Conservation (phyloP, 257 asterid genomes). For the Capsicum rhomboideum region DNA sequence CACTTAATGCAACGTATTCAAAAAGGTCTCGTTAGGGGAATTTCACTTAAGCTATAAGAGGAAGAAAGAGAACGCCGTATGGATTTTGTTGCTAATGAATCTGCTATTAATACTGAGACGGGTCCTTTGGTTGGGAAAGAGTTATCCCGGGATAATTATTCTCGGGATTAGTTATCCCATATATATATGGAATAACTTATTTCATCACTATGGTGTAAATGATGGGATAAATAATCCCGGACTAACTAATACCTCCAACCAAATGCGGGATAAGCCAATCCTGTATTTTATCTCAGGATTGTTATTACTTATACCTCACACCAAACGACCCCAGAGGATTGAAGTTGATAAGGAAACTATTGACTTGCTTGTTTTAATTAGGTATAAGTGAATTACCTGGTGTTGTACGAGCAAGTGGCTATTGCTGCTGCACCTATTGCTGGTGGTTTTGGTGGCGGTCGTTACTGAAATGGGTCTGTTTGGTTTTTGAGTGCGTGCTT, state of each 20-base stretch:
- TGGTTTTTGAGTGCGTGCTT: too few species aligned
- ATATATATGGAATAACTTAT: too few species aligned
- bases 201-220: too few species aligned
- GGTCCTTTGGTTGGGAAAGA: too few species aligned
- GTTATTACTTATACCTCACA: too few species aligned
- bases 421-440: slow-evolving; percentile 13
- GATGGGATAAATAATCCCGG: too few species aligned
- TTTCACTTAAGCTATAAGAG: slow-evolving; percentile 67
- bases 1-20: slow-evolving; percentile 72
- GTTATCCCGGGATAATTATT: too few species aligned
- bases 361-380: slow-evolving; percentile 40
- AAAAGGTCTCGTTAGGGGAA: slow-evolving; percentile 62
- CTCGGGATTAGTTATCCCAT: too few species aligned
- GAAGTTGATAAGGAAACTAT: slow-evolving; percentile 71
- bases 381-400: slow-evolving; percentile 70
- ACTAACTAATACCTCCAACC: too few species aligned
- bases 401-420: slow-evolving; percentile 22
- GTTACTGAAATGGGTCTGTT: background rate
- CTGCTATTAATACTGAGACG: slow-evolving; percentile 48
- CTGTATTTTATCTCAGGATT: too few species aligned
- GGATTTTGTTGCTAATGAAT: slow-evolving; percentile 65
- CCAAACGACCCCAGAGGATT: too few species aligned
- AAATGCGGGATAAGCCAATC: too few species aligned
- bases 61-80: slow-evolving; percentile 78
- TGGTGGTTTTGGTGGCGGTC: slow-evolving; percentile 14